Conservation (phyloP, 768 basidiomycete species). For the Suillus occidentalis region DNA sequence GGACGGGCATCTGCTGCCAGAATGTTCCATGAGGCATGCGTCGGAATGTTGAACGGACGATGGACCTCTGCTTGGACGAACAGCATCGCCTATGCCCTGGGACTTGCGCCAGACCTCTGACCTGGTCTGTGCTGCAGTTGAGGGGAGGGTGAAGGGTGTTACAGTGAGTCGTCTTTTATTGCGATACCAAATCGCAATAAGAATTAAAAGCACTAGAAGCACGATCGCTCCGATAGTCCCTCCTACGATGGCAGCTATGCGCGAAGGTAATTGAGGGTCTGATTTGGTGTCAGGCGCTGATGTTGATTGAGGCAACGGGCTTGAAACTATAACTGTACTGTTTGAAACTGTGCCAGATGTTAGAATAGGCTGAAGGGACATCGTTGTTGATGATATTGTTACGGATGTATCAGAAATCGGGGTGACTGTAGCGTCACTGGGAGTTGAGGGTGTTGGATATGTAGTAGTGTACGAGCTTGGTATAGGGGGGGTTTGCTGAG, state of each 20-base stretch:
- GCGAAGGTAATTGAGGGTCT: background rate
- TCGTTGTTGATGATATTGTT: background rate
- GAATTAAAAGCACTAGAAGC: background rate
- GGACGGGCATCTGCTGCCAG: background rate
- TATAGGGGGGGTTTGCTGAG: background rate
- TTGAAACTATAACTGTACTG: background rate
- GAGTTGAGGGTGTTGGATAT: background rate
- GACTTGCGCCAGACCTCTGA: too few species aligned
- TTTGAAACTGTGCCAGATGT: background rate
- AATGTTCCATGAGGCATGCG: background rate
- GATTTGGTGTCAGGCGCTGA: background rate
- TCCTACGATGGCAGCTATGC: background rate
- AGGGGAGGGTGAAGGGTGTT: background rate
- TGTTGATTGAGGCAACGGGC: background rate
- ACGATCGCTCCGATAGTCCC: background rate
- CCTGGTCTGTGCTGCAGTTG: background rate
- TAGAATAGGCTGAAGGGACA: background rate
- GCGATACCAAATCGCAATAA: background rate
- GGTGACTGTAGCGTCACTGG: background rate
- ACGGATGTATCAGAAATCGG: background rate
- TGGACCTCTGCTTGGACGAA: background rate
- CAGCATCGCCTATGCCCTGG: background rate
- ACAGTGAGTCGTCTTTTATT: background rate
- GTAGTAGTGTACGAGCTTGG: too few species aligned
- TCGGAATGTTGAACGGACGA: slow-evolving; percentile 2